A percentile compares a stretch with the other conserved stretches of the same genome.
Evolutionary conservation across 345 rosid genomes (phyloP).

Genomic region (Citrus maxima): DNA sequence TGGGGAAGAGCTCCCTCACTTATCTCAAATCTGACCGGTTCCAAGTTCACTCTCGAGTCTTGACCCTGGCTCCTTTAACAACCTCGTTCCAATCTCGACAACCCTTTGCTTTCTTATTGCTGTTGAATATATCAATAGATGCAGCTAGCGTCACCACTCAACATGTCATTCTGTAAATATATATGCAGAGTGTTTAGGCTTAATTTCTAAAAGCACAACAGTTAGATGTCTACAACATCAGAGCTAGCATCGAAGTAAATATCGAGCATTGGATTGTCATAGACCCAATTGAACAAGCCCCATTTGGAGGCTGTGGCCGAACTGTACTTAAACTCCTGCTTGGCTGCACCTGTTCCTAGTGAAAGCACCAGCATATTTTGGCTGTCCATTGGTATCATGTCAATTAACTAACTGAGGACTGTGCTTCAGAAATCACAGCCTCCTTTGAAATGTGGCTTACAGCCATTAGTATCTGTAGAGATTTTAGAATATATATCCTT

Average conservation of each 20-base stretch:
- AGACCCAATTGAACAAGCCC: slow-evolving; percentile 20
- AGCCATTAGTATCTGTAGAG: slow-evolving; percentile 10
- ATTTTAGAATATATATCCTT: too few species aligned
- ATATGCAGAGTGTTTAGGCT: too few species aligned
- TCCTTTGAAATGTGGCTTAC: slow-evolving; percentile 13
- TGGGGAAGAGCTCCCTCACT: slow-evolving; percentile 10
- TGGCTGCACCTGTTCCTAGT: slow-evolving; percentile 21
- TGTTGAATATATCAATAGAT: slow-evolving; percentile 5
- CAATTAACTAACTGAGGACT: background rate
- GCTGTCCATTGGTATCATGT: background rate
- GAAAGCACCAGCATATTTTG: slow-evolving; percentile 14
- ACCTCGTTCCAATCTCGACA: background rate
- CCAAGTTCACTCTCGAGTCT: slow-evolving; percentile 14
- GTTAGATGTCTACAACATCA: too few species aligned
- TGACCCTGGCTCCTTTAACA: background rate
- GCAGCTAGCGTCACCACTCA: slow-evolving; percentile 12
- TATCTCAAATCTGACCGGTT: slow-evolving; percentile 6
- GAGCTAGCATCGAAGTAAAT: background rate
- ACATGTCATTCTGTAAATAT: slow-evolving; percentile 3
- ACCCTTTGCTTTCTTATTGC: background rate
- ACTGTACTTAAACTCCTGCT: slow-evolving; percentile 11
- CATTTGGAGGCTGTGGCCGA: slow-evolving; percentile 18
- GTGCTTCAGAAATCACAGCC: background rate
- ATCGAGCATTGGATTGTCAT: slow-evolving; percentile 13
- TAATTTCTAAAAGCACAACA: too few species aligned